Evolutionary conservation across 768 basidiomycete genomes (phyloP).

Genomic region (Suillus luteus): DNA sequence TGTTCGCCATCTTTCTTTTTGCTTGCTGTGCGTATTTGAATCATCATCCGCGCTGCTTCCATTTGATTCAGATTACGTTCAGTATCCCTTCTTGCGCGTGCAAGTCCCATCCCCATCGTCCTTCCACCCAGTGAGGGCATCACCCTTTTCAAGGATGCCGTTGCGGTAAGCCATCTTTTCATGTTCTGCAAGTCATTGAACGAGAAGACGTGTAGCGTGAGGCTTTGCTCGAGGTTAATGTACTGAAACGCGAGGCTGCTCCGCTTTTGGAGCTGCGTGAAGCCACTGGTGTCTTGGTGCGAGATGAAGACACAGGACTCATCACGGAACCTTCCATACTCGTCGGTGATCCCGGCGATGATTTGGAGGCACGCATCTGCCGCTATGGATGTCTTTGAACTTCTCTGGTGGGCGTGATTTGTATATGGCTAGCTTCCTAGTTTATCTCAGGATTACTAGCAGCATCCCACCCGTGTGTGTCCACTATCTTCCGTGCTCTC

Average conservation of each 20-base stretch:
- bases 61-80: not conserved
- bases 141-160: conserved; percentile 13
- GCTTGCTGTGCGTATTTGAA: conserved; percentile 13
- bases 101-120: conserved; percentile 14
- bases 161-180: conserved; percentile 15
- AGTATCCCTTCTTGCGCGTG: conserved; percentile 14
- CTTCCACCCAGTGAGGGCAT: conserved; percentile 15
- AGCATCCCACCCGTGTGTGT: not conserved
- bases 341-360: conserved; percentile 4
- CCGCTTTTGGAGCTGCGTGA: conserved; percentile 8
- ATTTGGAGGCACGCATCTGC: conserved; percentile 16
- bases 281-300: not conserved
- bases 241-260: conserved; percentile 11
- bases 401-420: not conserved
- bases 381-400: conserved; percentile 19
- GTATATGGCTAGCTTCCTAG: not conserved
- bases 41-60: not conserved
- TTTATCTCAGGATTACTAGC: not conserved
- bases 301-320: not conserved
- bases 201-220: conserved; percentile 13
- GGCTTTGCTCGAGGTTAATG: not conserved
- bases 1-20: conserved; percentile 8
- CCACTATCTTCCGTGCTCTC: not conserved
- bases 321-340: not conserved
- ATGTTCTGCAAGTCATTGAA: not conserved